A percentile compares a stretch with the other conserved stretches of the same genome.
These are phyloP conservation scores for Acanthamoeba castellanii DNA, from an alignment of 208 protist genomes.

Conservation along the genomic window DNA sequence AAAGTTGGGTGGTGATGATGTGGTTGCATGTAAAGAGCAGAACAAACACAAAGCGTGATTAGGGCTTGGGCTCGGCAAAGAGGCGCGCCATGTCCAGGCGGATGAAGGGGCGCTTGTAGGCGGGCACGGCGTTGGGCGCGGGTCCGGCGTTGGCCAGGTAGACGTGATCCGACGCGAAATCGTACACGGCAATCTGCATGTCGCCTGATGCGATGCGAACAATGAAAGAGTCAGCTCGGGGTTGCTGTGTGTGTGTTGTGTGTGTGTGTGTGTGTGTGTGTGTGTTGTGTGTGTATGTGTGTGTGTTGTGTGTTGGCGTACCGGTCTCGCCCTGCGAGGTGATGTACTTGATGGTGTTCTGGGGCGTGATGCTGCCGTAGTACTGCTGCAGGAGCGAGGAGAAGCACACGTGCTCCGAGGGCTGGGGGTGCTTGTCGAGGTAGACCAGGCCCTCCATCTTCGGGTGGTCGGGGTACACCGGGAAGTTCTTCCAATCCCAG, in stretches of 20 bases:
- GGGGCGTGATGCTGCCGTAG: slow-evolving; percentile 43
- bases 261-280: too few relatives aligned
- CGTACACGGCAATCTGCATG: slow-evolving; percentile 59
- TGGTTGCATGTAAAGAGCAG: too few relatives aligned
- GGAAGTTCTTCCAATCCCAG: slow-evolving; percentile 74
- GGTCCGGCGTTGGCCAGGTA: slow-evolving; percentile 72
- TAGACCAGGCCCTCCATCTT: slow-evolving; percentile 68
- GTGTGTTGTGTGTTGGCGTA: too few relatives aligned
- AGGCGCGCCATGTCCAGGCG: slow-evolving; percentile 76
- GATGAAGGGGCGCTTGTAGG: slow-evolving; percentile 76
- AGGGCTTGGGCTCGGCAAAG: slow-evolving; percentile 40
- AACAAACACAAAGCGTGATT: not conserved
- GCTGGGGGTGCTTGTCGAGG: slow-evolving; percentile 75
- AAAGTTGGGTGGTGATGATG: too few relatives aligned
- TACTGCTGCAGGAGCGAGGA: not conserved
- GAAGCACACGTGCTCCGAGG: slow-evolving; percentile 67
- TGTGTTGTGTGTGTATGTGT: too few relatives aligned
- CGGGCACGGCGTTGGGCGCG: slow-evolving; percentile 23
- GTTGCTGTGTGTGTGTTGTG: slow-evolving; percentile 74
- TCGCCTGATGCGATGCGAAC: not conserved
- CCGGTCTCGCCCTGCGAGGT: slow-evolving; percentile 69
- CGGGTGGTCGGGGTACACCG: slow-evolving; percentile 44
- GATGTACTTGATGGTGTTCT: slow-evolving; percentile 65
- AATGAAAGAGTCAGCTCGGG: too few relatives aligned
- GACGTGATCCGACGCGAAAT: slow-evolving; percentile 51